Evolutionary conservation across 805 yeast genomes (phyloP).

Genomic region (Pichia kluyveri): DNA sequence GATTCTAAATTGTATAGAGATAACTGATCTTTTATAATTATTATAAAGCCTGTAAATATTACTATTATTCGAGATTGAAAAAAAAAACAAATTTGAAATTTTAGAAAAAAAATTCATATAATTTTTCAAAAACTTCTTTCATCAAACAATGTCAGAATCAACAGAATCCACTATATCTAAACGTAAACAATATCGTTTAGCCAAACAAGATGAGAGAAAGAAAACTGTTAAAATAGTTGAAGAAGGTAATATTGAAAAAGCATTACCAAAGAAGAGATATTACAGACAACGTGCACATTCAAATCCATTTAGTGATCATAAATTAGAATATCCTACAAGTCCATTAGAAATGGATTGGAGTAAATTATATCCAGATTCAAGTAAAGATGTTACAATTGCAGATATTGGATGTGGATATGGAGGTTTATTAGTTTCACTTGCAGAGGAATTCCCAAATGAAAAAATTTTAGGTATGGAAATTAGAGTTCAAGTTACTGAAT

Average conservation of each 20-base stretch:
- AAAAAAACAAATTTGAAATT: no score
- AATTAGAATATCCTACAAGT: constrained; percentile 72
- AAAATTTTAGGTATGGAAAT: constrained; percentile 93
- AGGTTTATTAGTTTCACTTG: constrained; percentile 72
- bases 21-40: no score
- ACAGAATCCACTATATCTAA: constrained; percentile 1
- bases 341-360: constrained; percentile 89
- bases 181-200: constrained; percentile 8
- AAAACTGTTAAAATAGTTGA: constrained; percentile 33
- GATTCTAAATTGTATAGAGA: no score
- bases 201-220: constrained; percentile 36
- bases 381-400: constrained; percentile 67
- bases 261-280: constrained; percentile 71
- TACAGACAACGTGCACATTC: constrained; percentile 97
- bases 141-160: neutral
- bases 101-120: no score
- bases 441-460: constrained; percentile 66
- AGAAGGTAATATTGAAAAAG: constrained; percentile 23
- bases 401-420: constrained; percentile 99
- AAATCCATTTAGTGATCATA: constrained; percentile 94
- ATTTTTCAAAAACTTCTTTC: no score
- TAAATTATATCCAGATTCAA: constrained; percentile 56
- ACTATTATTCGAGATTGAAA: no score
- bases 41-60: no score
- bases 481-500: constrained; percentile 94